These are phyloP conservation scores for Casuarina equisetifolia DNA, from an alignment of 306 rosid species.

Conservation along the genomic window DNA sequence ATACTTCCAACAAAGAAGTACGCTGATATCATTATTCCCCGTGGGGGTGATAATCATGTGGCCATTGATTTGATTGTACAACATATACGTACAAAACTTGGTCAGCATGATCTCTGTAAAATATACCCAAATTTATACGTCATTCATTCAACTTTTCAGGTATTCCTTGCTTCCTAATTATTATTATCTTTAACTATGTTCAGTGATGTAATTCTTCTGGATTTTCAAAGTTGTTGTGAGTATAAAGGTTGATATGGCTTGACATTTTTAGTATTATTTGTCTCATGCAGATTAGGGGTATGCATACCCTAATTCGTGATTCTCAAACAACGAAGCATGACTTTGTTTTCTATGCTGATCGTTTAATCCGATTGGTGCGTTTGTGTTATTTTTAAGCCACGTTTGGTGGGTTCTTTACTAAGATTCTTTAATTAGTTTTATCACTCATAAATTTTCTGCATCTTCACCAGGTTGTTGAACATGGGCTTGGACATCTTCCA, in stretches of 20 bases:
- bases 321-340: constrained; percentile 90
- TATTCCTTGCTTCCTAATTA: constrained; percentile 28
- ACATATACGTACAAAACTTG: constrained; percentile 95
- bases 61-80: constrained; percentile 98
- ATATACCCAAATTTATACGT: constrained; percentile 89
- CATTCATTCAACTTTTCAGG: constrained; percentile 98
- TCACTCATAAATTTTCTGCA: constrained; percentile 28
- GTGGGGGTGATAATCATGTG: constrained; percentile 98
- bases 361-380: constrained; percentile 94
- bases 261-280: not conserved
- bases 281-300: constrained; percentile 83
- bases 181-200: constrained; percentile 16
- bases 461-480: constrained; percentile 89
- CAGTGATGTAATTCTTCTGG: constrained; percentile 1
- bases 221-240: constrained; percentile 18
- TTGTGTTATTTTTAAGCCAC: constrained; percentile 3
- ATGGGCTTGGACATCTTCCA: constrained; percentile 96
- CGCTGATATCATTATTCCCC: constrained; percentile 97
- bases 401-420: constrained; percentile 30
- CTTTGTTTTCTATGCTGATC: constrained; percentile 91
- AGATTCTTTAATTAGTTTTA: constrained; percentile 10
- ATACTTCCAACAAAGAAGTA: constrained; percentile 98
- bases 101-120: constrained; percentile 98
- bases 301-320: constrained; percentile 98
- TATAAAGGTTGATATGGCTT: constrained; percentile 14